Percentiles rank a stretch among this genome's conserved stretches.
These are phyloP conservation scores for Chytriomyces sp. DNA, from an alignment of 192 early-diverging fungal genomes.

Conservation along the genomic window DNA sequence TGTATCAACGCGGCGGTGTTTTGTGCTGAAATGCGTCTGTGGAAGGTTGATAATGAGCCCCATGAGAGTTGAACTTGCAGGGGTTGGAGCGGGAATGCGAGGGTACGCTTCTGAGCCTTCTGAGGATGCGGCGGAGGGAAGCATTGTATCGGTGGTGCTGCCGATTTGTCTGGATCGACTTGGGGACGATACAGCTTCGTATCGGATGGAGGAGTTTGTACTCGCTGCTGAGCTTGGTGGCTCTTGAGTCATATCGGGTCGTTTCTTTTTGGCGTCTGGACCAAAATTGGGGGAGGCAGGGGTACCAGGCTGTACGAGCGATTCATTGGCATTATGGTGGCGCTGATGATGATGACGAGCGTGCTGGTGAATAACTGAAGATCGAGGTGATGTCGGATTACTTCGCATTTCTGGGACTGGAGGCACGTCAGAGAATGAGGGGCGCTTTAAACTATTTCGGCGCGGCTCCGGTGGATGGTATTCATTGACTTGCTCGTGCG, in stretches of 20 bases:
- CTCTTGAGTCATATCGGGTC: background rate
- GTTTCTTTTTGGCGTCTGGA: conserved; percentile 22
- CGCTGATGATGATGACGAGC: no score
- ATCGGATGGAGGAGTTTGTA: no score
- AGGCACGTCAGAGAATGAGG: background rate
- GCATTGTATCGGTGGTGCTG: no score
- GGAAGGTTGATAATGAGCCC: conserved; percentile 5
- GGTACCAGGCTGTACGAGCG: background rate
- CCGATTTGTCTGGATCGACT: no score
- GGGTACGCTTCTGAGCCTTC: background rate
- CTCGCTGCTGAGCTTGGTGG: background rate
- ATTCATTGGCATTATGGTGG: background rate
- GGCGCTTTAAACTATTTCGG: background rate
- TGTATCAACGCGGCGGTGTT: no score
- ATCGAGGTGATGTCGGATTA: no score
- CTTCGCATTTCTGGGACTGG: background rate
- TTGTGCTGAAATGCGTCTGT: conserved; percentile 2
- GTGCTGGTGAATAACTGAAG: no score
- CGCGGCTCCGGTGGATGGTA: background rate
- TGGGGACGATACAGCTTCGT: no score
- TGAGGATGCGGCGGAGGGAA: no score
- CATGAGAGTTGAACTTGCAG: conserved; percentile 1
- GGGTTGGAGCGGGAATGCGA: background rate
- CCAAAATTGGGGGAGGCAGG: conserved; percentile 12
- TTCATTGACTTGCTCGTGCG: background rate